A percentile compares a stretch with the other conserved stretches of the same genome.
Evolutionary conservation across 306 rosid genomes (phyloP).

Genomic region (Rosa rugosa): DNA sequence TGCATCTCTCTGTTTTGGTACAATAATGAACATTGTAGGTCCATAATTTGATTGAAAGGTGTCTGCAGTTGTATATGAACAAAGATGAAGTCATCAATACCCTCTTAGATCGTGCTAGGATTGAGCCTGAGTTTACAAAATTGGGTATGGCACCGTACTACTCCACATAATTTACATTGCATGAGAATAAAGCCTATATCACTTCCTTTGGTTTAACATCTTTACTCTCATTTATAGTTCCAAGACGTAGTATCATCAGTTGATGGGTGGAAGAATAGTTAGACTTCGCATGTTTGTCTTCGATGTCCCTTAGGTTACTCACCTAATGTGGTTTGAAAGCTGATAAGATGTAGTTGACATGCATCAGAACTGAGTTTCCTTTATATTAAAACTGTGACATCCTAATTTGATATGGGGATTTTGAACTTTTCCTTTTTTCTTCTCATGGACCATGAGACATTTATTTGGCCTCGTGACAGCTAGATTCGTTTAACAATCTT

Average conservation of each 20-base stretch:
- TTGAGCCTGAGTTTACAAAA: constrained; percentile 22
- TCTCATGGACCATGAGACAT: not conserved
- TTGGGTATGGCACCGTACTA: constrained; percentile 11
- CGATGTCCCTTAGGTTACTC: not conserved
- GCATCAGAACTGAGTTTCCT: not conserved
- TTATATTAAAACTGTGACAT: not conserved
- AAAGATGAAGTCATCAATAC: constrained; percentile 7
- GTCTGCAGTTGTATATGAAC: constrained; percentile 21
- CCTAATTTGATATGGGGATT: not conserved
- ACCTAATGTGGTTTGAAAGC: not conserved
- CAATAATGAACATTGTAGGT: constrained; percentile 11
- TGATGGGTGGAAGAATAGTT: not conserved
- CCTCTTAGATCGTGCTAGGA: constrained; percentile 13
- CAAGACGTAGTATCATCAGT: not conserved
- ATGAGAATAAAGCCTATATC: constrained; percentile 1
- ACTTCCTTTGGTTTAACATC: not conserved
- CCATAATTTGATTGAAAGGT: constrained; percentile 28
- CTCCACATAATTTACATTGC: not conserved
- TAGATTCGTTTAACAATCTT: not conserved
- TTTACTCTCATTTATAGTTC: not conserved
- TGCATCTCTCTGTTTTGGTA: not conserved
- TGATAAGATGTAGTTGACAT: not conserved
- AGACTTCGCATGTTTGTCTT: not conserved
- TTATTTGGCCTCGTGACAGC: not conserved
- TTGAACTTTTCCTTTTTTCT: not conserved